phyloP scores from a whole-genome alignment of 345 rosid species.

The Rhizophora mangle region DNA sequence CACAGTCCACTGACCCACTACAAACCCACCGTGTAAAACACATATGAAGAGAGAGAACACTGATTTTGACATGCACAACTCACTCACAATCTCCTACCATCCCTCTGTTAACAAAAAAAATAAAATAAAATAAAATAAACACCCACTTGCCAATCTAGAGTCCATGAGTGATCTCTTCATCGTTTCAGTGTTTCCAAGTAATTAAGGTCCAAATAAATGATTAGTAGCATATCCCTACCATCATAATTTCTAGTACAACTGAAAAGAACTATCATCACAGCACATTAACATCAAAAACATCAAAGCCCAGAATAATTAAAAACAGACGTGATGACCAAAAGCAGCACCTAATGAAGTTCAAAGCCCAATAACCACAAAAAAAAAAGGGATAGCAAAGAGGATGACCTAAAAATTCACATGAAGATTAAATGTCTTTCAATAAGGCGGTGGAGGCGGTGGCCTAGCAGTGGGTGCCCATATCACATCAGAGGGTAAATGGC shows the following conservation, averaged over 20 bases:
- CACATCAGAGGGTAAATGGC: constrained; percentile 60
- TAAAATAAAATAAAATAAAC: too few species aligned
- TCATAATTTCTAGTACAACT: too few species aligned
- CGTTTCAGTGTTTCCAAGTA: too few species aligned
- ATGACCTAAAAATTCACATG: not conserved
- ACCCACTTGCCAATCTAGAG: too few species aligned
- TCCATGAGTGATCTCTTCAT: too few species aligned
- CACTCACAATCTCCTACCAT: not conserved
- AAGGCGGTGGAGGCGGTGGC: constrained; percentile 37
- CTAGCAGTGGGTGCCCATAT: constrained; percentile 77
- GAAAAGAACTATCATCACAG: not conserved
- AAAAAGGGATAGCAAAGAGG: not conserved
- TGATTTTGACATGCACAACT: constrained; percentile 6
- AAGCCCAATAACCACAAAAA: not conserved
- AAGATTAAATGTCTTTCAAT: constrained; percentile 15
- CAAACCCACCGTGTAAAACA: not conserved
- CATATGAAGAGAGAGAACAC: not conserved
- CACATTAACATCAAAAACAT: constrained; percentile 1
- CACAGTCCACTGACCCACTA: not conserved
- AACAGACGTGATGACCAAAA: not conserved
- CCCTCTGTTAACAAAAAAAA: too few species aligned
- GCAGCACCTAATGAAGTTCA: not conserved
- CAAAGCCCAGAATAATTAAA: not conserved
- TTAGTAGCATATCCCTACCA: too few species aligned
- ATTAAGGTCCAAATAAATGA: too few species aligned